Percentiles rank a stretch among this genome's conserved stretches.
phyloP scores from a whole-genome alignment of 148 eudicot genomes.

The Nyssa sinensis region DNA sequence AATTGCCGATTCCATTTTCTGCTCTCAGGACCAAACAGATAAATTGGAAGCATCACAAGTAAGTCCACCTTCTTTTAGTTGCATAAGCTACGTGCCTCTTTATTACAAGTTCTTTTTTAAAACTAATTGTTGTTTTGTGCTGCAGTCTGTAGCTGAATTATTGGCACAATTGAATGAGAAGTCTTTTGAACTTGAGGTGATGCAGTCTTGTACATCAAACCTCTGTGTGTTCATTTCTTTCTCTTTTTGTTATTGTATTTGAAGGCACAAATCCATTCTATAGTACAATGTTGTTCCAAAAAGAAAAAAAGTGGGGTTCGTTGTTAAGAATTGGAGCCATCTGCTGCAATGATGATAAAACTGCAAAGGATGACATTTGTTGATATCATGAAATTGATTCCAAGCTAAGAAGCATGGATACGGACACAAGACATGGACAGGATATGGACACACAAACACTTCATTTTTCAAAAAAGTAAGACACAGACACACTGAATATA shows the following conservation, averaged over 20 bases:
- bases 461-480: too few relatives aligned
- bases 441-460: too few relatives aligned
- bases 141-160: conserved; percentile 78
- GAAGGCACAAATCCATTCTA: neutral
- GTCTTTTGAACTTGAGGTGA: conserved; percentile 95
- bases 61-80: conserved; percentile 23
- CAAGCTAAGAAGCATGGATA: too few relatives aligned
- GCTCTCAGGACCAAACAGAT: conserved; percentile 47
- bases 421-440: too few relatives aligned
- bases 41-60: conserved; percentile 65
- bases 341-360: too few relatives aligned
- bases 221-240: conserved; percentile 2
- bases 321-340: too few relatives aligned
- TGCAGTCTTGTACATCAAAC: neutral
- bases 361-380: too few relatives aligned
- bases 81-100: conserved; percentile 5
- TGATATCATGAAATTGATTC: too few relatives aligned
- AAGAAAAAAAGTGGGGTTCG: too few relatives aligned
- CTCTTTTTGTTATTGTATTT: neutral
- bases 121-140: conserved; percentile 10
- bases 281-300: neutral
- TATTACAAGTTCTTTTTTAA: neutral
- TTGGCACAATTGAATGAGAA: conserved; percentile 82
- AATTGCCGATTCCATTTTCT: conserved; percentile 53
- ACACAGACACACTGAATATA: too few relatives aligned